Evolutionary conservation across 2,329 filamentous ascomycete genomes (phyloP), one percentile per base, ranked within the genome.

Genomic region (Venturia asperata): DNA sequence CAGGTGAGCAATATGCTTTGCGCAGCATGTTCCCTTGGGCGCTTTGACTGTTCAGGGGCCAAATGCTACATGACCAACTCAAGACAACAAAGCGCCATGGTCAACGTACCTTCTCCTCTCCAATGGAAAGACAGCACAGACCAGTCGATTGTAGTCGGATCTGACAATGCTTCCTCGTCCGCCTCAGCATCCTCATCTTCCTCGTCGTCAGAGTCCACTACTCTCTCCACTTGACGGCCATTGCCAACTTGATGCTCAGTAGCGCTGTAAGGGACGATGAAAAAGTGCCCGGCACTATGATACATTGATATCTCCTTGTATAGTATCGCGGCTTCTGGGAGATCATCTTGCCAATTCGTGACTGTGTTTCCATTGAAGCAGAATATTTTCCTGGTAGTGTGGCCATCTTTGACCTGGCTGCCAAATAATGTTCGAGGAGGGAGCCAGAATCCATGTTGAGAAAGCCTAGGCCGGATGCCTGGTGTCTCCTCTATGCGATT

Each of bases 291-390:
- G 21, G 37, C 34, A 39, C 47, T 30, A 43, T 66, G 47, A 37
- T 66, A 66, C 43, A 66, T 56, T 4, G 64, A 63, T 24, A 66
- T 49, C 19, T 45, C 39, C 45, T 34, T 66, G 55, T 45, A 62
- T 17, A 45, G 39, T 37, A 34, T 24, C 15, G 60, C 60, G 5
- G 37, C 37, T 19, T 21, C 19, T 1, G 47, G 63, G 3, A 52
- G 21, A 4, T 2, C 42, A 27, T 43, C 30, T 15, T 19, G 24
- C 27, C 37, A 55, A 47, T 56, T 27, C 6, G 49, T 39, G n/a
- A 41, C 47, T 1, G n/a, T 27, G 1, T 11, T n/a, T 4, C 63
- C 63, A n/a, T 64, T 42, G 63, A 64, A 64, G 37, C 52, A 64
- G 42, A 56, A 64, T 34, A 37, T 39, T 37, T 52, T 55, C 21